phyloP scores from a whole-genome alignment of 192 early-diverging fungal species.

The Podila clonocystis region DNA sequence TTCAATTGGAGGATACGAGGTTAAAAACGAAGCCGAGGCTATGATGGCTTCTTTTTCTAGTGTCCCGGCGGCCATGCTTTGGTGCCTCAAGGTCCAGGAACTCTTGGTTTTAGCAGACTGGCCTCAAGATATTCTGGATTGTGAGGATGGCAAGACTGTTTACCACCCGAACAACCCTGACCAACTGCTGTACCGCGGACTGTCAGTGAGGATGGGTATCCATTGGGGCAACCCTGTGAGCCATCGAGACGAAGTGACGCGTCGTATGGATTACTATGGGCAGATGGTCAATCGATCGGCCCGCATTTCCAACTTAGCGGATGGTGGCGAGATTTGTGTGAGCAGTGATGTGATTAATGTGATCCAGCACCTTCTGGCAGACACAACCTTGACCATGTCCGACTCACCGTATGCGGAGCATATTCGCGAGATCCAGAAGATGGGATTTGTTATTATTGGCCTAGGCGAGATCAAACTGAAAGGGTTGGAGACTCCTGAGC shows the following conservation, averaged over 20 bases:
- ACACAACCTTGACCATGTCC: conserved; percentile 19
- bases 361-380: conserved; percentile 28
- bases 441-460: conserved; percentile 75
- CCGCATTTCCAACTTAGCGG: conserved; percentile 83
- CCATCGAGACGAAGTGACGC: conserved; percentile 91
- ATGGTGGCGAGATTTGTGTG: conserved; percentile 91
- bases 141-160: conserved; percentile 78
- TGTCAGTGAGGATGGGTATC: conserved; percentile 94
- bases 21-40: conserved; percentile 95
- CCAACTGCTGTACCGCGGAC: conserved; percentile 80
- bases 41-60: conserved; percentile 94
- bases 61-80: conserved; percentile 81
- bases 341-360: conserved; percentile 77
- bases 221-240: conserved; percentile 90
- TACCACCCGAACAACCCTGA: conserved; percentile 63
- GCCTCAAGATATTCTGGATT: conserved; percentile 87
- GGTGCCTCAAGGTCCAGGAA: conserved; percentile 89
- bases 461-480: conserved; percentile 88
- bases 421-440: conserved; percentile 61
- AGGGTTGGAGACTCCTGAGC: conserved; percentile 89
- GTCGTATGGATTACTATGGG: conserved; percentile 96
- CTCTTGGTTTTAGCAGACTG: conserved; percentile 85
- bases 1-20: conserved; percentile 90
- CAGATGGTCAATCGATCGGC: conserved; percentile 92
- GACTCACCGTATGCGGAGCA: conserved; percentile 36